Conservation (phyloP, 768 basidiomycete genomes). For the Suillus bovinus region DNA sequence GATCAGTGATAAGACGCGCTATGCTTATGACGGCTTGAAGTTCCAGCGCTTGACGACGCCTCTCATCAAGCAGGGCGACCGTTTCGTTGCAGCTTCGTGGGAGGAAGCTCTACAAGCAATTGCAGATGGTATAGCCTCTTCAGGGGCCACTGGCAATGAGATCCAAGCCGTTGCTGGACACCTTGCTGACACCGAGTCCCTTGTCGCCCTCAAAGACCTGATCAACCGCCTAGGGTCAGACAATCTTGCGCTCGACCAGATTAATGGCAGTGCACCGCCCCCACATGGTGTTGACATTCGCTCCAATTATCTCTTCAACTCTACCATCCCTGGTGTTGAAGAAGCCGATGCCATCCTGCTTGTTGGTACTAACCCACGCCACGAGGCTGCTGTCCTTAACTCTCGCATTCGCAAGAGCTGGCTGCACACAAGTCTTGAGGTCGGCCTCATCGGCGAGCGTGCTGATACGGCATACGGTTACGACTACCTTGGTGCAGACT, state of each 20-base stretch:
- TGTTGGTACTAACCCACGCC: slow-evolving; percentile 94
- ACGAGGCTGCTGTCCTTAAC: slow-evolving; percentile 97
- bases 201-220: slow-evolving; percentile 92
- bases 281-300: slow-evolving; percentile 86
- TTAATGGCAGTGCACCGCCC: slow-evolving; percentile 65
- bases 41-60: slow-evolving; percentile 96
- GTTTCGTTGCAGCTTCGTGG: slow-evolving; percentile 90
- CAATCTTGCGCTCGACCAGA: slow-evolving; percentile 82
- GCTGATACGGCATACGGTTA: slow-evolving; percentile 93
- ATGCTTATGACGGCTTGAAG: slow-evolving; percentile 92
- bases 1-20: slow-evolving; percentile 99
- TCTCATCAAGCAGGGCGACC: slow-evolving; percentile 86
- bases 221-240: slow-evolving; percentile 93
- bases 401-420: slow-evolving; percentile 95
- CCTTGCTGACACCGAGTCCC: slow-evolving; percentile 90
- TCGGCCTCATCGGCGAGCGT: slow-evolving; percentile 88
- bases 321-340: slow-evolving; percentile 88
- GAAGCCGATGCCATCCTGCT: slow-evolving; percentile 90
- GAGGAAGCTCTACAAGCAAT: slow-evolving; percentile 82
- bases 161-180: slow-evolving; percentile 95
- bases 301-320: slow-evolving; percentile 96
- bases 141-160: slow-evolving; percentile 87
- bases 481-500: slow-evolving; percentile 81
- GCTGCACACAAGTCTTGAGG: slow-evolving; percentile 83
- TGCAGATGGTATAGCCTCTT: slow-evolving; percentile 71